phyloP scores from a whole-genome alignment of 2,329 filamentous ascomycete genomes.

The Cordyceps militaris region DNA sequence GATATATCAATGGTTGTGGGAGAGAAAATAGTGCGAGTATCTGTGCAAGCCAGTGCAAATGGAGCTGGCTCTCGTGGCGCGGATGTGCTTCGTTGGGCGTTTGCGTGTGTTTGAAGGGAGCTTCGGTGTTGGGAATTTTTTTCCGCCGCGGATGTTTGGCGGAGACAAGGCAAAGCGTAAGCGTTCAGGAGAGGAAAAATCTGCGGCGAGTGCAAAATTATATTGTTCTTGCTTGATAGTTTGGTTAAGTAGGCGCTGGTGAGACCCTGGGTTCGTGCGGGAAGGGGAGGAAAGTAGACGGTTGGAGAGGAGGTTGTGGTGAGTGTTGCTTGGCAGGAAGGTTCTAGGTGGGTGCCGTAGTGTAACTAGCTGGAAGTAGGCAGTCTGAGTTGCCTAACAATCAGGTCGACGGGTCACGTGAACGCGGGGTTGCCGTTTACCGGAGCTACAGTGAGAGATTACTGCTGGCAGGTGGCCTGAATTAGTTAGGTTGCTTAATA shows the following conservation, averaged over 20 bases:
- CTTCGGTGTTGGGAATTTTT: conserved; percentile 8
- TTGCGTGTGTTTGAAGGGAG: background rate
- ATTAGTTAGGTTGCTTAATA: no score
- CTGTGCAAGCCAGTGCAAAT: conserved; percentile 15
- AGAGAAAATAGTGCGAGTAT: conserved; percentile 12
- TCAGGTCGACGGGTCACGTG: conserved; percentile 25
- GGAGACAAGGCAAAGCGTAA: background rate
- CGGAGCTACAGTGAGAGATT: background rate
- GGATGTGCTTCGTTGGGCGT: conserved; percentile 13
- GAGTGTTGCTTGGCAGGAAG: conserved; percentile 11
- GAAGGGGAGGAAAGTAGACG: background rate
- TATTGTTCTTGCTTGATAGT: background rate
- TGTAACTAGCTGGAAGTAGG: conserved; percentile 1
- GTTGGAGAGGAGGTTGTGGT: conserved; percentile 4
- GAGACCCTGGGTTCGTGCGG: conserved; percentile 8
- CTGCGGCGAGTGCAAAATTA: background rate
- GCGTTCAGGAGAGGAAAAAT: background rate
- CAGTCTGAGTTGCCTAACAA: background rate
- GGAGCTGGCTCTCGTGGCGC: conserved; percentile 7
- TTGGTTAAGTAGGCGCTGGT: conserved; percentile 1
- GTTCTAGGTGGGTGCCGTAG: conserved; percentile 6
- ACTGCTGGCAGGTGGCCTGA: no score
- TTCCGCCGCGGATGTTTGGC: conserved; percentile 1
- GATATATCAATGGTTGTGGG: conserved; percentile 5
- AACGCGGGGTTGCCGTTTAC: conserved; percentile 22